Evolutionary conservation across 257 asterid genomes (phyloP), one percentile per base, ranked within the genome.

Genomic region (Primulina tabacum): DNA sequence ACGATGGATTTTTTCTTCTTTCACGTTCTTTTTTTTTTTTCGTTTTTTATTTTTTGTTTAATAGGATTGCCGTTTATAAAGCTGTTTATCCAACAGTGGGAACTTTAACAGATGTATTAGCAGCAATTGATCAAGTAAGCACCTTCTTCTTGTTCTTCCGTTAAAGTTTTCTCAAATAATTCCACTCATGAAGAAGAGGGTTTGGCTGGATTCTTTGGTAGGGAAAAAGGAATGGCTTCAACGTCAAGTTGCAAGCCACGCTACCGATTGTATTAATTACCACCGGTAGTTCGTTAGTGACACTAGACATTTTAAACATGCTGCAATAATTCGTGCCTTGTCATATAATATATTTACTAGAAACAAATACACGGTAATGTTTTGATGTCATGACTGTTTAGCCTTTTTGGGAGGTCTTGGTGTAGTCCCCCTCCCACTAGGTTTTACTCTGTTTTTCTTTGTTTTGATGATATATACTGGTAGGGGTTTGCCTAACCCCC

Each of bases 41-140:
- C 0, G 24, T 21, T 61, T 28, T 38, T 21, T 11, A 1, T 20
- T 47, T 8, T 40, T 55, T 38, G 73, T 53, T 26, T 72, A 47
- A 61, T 85, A 90, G 97, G 80, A 89, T 93, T 78, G 99, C 97
- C 10, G 80, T 90, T 74, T 93, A 93, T 64, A 90, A 93, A 80
- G 97, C 99, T 64, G 83, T 90, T 70, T 93, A 88, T 76, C 95
- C 99, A 11, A 87, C 87, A 52, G 70, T 90, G 33, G 96, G 96
- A 78, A 84, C 92, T 73, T 67, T 87, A 71, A 29, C 97, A 57
- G 97, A 93, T 81, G 97, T 93, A 50, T 69, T 93, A 60, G 99
- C 99, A 47, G 97, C 97, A 62, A 85, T 88, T 76, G 99, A 93
- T 70, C 99, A 90, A 74, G 98, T 92, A 66, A 84, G 82, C 58